phyloP scores from a whole-genome alignment of 768 basidiomycete genomes.

The Russula lepida region DNA sequence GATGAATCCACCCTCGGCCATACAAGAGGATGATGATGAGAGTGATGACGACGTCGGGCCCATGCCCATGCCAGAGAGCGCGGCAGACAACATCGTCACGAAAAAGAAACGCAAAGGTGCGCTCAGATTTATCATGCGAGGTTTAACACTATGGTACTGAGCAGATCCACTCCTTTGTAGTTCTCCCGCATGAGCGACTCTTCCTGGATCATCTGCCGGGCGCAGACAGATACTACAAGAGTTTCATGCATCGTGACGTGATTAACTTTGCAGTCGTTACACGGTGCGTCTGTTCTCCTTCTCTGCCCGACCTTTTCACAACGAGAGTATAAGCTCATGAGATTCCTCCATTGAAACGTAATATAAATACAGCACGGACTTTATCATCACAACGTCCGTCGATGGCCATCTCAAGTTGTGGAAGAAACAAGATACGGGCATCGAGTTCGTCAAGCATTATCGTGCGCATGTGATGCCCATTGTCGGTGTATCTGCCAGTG shows the following conservation, averaged over 20 bases:
- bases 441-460: constrained; percentile 98
- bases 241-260: constrained; percentile 95
- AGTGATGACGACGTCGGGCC: constrained; percentile 81
- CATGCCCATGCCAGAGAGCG: constrained; percentile 68
- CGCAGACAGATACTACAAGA: constrained; percentile 91
- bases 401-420: constrained; percentile 97
- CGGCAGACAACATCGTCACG: constrained; percentile 28
- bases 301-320: neutral
- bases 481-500: constrained; percentile 72
- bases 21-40: constrained; percentile 41
- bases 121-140: neutral
- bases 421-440: constrained; percentile 95
- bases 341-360: neutral
- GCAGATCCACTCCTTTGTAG: constrained; percentile 33
- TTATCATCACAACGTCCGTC: constrained; percentile 86
- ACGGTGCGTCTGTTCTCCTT: constrained; percentile 42
- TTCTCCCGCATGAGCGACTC: constrained; percentile 86
- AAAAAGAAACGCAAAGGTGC: constrained; percentile 84
- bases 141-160: neutral
- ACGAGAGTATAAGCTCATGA: neutral
- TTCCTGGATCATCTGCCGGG: constrained; percentile 89
- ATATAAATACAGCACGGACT: constrained; percentile 60
- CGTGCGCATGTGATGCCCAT: constrained; percentile 83
- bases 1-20: constrained; percentile 26
- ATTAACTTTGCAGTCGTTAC: constrained; percentile 87